phyloP scores from a whole-genome alignment of 208 protist species.

The Crithidia sp. region DNA sequence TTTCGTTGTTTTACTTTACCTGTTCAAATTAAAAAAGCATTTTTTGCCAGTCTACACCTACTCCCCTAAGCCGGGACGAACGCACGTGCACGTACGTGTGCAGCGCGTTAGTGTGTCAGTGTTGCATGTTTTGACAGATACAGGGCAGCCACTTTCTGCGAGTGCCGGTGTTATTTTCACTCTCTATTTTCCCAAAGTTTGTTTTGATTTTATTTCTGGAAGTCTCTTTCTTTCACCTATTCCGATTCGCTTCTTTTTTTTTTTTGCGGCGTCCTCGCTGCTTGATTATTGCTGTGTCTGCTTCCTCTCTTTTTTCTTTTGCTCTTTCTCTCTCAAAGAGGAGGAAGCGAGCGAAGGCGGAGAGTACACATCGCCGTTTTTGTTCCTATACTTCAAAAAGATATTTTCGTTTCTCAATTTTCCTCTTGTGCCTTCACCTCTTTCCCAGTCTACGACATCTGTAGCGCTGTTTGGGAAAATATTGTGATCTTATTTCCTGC shows the following conservation, averaged over 20 bases:
- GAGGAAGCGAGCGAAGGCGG: not conserved
- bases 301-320: constrained; percentile 6
- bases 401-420: constrained; percentile 16
- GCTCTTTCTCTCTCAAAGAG: not conserved
- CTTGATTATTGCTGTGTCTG: not conserved
- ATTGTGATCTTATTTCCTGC: not conserved
- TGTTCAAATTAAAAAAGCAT: too few species aligned
- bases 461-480: too few species aligned
- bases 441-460: too few species aligned
- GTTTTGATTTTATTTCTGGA: not conserved
- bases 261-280: not conserved
- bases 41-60: too few species aligned
- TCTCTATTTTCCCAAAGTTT: not conserved
- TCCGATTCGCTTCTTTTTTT: not conserved
- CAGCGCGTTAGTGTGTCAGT: too few species aligned
- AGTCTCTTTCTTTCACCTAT: constrained; percentile 11
- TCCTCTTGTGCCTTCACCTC: constrained; percentile 16
- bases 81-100: too few species aligned
- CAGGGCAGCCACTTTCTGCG: too few species aligned
- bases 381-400: not conserved
- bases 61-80: too few species aligned
- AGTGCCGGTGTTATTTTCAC: not conserved
- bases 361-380: not conserved
- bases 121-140: too few species aligned
- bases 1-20: too few species aligned